A percentile compares a stretch with the other conserved stretches of the same genome.
phyloP scores from a whole-genome alignment of 169 alveolate genomes.

The Cyclospora cayetanensis region DNA sequence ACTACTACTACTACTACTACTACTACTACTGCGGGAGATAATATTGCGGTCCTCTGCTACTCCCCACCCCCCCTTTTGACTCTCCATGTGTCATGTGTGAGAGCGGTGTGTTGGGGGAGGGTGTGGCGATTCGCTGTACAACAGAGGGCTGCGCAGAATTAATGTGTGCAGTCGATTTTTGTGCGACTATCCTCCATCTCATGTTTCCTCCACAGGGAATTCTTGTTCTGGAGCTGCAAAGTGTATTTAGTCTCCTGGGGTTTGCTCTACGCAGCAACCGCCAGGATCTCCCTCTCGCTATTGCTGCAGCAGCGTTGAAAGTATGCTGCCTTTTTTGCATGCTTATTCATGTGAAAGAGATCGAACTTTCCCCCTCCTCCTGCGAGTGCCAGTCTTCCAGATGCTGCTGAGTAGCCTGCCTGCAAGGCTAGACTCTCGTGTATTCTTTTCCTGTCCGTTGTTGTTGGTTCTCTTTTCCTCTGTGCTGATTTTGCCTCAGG shows the following conservation, averaged over 20 bases:
- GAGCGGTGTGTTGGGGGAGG: no score
- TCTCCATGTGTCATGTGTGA: no score
- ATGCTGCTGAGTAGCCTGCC: conserved; percentile 16
- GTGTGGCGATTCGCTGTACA: no score
- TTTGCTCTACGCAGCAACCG: background rate
- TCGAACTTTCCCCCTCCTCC: background rate
- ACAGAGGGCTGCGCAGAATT: no score
- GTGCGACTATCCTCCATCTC: background rate
- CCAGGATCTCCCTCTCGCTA: background rate
- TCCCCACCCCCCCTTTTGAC: no score
- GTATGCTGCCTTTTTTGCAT: conserved; percentile 19
- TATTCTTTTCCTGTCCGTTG: no score
- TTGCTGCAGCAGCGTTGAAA: conserved; percentile 34
- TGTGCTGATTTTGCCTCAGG: conserved; percentile 47
- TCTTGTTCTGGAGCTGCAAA: background rate
- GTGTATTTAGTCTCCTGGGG: background rate
- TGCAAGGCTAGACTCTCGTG: background rate
- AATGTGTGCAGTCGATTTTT: no score
- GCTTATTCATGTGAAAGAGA: background rate
- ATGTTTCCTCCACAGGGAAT: background rate
- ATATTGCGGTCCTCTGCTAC: no score
- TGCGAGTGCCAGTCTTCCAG: background rate
- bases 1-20: no score
- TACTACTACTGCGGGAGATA: no score
- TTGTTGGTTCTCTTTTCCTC: no score